Conservation (phyloP, 352 stramenopile species). For the Sclerospora graminicola region DNA sequence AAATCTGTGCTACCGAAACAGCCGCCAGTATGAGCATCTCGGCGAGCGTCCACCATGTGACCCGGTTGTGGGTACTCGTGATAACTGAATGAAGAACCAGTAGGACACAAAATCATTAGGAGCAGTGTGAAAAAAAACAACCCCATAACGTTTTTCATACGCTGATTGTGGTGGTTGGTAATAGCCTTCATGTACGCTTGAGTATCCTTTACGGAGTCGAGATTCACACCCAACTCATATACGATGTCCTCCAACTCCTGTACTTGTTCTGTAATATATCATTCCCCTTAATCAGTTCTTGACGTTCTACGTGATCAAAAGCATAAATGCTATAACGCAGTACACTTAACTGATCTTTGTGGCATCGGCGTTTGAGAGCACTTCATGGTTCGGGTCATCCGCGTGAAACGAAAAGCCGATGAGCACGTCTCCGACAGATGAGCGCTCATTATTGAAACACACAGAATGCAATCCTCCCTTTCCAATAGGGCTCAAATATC, state of each 20-base stretch:
- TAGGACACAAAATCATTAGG: neutral
- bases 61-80: slow-evolving; percentile 65
- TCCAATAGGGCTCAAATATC: slow-evolving; percentile 45
- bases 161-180: slow-evolving; percentile 62
- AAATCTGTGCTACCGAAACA: slow-evolving; percentile 75
- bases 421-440: slow-evolving; percentile 51
- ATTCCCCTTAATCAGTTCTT: too few relatives aligned
- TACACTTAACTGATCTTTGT: slow-evolving; percentile 79
- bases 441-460: slow-evolving; percentile 64
- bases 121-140: neutral
- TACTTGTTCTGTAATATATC: slow-evolving; percentile 49
- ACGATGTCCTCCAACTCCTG: slow-evolving; percentile 82
- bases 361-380: slow-evolving; percentile 81
- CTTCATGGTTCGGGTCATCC: slow-evolving; percentile 73
- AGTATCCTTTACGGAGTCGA: slow-evolving; percentile 83
- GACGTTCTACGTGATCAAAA: neutral
- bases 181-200: slow-evolving; percentile 84
- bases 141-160: slow-evolving; percentile 20
- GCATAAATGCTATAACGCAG: neutral
- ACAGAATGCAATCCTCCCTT: slow-evolving; percentile 49
- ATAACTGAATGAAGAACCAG: slow-evolving; percentile 40
- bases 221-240: slow-evolving; percentile 74
- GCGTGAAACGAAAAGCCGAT: slow-evolving; percentile 83
- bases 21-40: slow-evolving; percentile 61
- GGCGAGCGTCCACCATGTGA: slow-evolving; percentile 77